These are phyloP conservation scores for Moesziomyces sp. DNA, from an alignment of 1,284 basidiomycete genomes.

Conservation along the genomic window DNA sequence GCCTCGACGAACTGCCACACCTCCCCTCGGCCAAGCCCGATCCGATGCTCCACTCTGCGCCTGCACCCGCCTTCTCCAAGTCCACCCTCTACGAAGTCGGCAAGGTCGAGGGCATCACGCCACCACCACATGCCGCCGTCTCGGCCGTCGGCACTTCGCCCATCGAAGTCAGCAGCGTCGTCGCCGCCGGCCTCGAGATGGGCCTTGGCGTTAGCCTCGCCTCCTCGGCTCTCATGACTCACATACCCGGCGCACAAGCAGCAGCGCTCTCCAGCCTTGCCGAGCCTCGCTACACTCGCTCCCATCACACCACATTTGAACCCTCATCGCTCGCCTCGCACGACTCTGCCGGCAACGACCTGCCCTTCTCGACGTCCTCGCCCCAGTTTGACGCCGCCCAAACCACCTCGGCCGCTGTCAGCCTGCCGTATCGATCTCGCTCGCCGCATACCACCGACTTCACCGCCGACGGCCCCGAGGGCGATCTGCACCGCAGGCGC, in stretches of 20 bases:
- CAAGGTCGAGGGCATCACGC: slow-evolving; percentile 45
- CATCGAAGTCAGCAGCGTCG: slow-evolving; percentile 48
- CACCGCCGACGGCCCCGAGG: slow-evolving; percentile 17
- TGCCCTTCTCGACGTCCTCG: slow-evolving; percentile 2
- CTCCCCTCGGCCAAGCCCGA: slow-evolving; percentile 9
- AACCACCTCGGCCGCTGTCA: slow-evolving; percentile 18
- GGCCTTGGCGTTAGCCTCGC: slow-evolving; percentile 54
- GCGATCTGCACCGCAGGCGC: slow-evolving; percentile 38
- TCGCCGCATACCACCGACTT: slow-evolving; percentile 15
- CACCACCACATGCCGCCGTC: slow-evolving; percentile 24
- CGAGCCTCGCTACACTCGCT: slow-evolving; percentile 46
- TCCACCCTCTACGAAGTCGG: slow-evolving; percentile 40
- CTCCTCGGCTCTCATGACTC: slow-evolving; percentile 42
- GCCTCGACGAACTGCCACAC: background rate
- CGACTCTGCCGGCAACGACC: slow-evolving; percentile 1
- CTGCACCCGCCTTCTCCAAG: slow-evolving; percentile 32
- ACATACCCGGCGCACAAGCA: slow-evolving; percentile 23
- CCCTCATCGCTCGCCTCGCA: background rate
- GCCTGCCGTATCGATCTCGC: slow-evolving; percentile 26
- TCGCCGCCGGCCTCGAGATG: slow-evolving; percentile 56
- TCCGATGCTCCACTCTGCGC: slow-evolving; percentile 10
- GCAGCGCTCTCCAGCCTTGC: slow-evolving; percentile 37
- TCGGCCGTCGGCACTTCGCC: slow-evolving; percentile 30
- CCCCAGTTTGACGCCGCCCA: slow-evolving; percentile 18
- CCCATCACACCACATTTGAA: slow-evolving; percentile 21